Base-by-base conservation (phyloP, 371 early-diverging fungal genomes). In the Fennellomyces sp. region DNA sequence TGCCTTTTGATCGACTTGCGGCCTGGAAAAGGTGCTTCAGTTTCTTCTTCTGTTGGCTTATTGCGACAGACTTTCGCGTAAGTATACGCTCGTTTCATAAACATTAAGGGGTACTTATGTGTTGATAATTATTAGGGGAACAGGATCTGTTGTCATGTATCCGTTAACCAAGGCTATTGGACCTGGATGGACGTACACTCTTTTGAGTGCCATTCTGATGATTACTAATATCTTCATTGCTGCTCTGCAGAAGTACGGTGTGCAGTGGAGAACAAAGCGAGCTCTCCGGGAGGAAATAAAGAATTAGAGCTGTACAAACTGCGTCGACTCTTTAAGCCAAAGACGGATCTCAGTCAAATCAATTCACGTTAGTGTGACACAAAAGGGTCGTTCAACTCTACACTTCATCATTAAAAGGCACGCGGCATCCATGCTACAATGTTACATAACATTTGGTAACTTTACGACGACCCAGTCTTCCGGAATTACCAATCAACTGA, bases 391-490 rank as follows among this genome's bases (percentile, higher is more conserved):
- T n/a, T n/a, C n/a, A n/a, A n/a, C n/a, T n/a, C n/a, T n/a, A n/a
- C 41, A 45, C 45, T 23, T 45, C 45, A 17, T 45, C 45, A 8
- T n/a, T n/a, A n/a, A n/a, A n/a, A n/a, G n/a, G 36, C 36, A 8
- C 36, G n/a, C n/a, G 29, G 6, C 51, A 27, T 30, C 29, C 51
- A 50, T 50, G 30, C 30, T 30, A 23, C 2, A 42, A 38, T 83
- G 84, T 65, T 76, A 19, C 78, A 81, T 60, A 83, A 83, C 65
- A 81, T 83, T 58, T 83, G 84, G 84, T 81, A 76, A 6, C n/a
- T 25, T 23, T 28, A 21, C 8, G 25, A 35, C 28, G 8, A 38
- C 27, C n/a, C 45, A 48, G 30, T 42, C 13, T 23, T 4, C 27
- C 27, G 19, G 19, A 25, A 27, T 23, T 27, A 15, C 15, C 27